Percentiles rank a stretch among this genome's conserved stretches.
phyloP scores from a whole-genome alignment of 306 rosid genomes.

The Senna tora region DNA sequence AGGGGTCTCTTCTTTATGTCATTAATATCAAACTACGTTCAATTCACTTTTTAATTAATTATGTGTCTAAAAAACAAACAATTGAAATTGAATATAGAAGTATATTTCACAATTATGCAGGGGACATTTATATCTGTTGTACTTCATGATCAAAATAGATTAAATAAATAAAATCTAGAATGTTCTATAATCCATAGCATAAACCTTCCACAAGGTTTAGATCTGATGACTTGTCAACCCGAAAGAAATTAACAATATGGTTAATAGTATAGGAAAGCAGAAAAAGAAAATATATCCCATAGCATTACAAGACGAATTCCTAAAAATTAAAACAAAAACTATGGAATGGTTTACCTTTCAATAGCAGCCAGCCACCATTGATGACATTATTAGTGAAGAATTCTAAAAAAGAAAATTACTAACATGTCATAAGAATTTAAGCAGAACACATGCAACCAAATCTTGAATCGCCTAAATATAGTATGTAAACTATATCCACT shows the following conservation, averaged over 20 bases:
- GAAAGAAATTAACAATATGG: not conserved
- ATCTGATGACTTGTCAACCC: not conserved
- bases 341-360: not conserved
- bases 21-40: slow-evolving; percentile 24
- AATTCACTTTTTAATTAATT: slow-evolving; percentile 18
- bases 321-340: not conserved
- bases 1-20: slow-evolving; percentile 34
- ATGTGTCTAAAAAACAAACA: too few species aligned
- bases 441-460: too few species aligned
- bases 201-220: not conserved
- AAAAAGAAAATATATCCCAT: not conserved
- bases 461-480: slow-evolving; percentile 29
- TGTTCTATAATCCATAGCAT: too few species aligned
- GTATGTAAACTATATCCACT: not conserved
- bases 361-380: not conserved
- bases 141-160: too few species aligned
- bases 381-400: not conserved
- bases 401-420: too few species aligned
- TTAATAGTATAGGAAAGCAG: not conserved
- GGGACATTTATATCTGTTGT: too few species aligned
- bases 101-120: too few species aligned
- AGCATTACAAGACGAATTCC: not conserved
- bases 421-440: too few species aligned
- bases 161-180: too few species aligned
- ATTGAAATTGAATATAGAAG: too few species aligned